Percentiles rank a stretch among this genome's conserved stretches.
These are phyloP conservation scores for Pythium apleroticum DNA, from an alignment of 352 stramenopile species.

Conservation along the genomic window DNA sequence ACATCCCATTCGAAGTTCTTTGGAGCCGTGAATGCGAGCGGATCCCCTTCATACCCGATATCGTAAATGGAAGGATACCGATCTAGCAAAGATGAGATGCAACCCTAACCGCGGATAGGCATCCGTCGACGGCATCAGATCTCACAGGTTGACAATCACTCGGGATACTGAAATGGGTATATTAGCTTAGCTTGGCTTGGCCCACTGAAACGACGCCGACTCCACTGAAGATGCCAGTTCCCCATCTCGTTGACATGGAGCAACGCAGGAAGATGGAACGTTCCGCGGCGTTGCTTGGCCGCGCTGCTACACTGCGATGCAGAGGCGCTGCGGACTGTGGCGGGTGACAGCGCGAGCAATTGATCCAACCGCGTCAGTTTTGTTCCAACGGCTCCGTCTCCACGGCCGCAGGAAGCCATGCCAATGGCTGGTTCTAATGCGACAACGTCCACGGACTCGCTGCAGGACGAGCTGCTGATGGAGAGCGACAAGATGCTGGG, in stretches of 20 bases:
- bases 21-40: conserved; percentile 20
- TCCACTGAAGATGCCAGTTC: background rate
- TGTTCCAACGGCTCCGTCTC: background rate
- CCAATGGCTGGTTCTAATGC: background rate
- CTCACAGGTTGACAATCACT: background rate
- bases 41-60: conserved; percentile 21
- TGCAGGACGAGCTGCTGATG: conserved; percentile 1
- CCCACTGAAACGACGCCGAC: background rate
- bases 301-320: background rate
- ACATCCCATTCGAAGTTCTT: conserved; percentile 2
- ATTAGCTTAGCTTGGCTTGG: conserved; percentile 1
- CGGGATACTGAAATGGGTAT: background rate
- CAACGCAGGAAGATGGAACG: background rate
- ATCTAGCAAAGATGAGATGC: conserved; percentile 4
- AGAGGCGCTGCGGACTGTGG: background rate
- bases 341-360: background rate
- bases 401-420: background rate
- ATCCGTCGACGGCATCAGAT: background rate
- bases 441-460: background rate
- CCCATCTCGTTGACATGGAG: background rate
- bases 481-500: conserved; percentile 21
- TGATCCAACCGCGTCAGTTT: background rate
- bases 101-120: conserved; percentile 17
- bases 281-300: background rate
- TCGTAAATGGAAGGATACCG: conserved; percentile 1